These are phyloP conservation scores for Cephalotrichum gorgonifer DNA, from an alignment of 2,329 filamentous ascomycete genomes.

Conservation along the genomic window DNA sequence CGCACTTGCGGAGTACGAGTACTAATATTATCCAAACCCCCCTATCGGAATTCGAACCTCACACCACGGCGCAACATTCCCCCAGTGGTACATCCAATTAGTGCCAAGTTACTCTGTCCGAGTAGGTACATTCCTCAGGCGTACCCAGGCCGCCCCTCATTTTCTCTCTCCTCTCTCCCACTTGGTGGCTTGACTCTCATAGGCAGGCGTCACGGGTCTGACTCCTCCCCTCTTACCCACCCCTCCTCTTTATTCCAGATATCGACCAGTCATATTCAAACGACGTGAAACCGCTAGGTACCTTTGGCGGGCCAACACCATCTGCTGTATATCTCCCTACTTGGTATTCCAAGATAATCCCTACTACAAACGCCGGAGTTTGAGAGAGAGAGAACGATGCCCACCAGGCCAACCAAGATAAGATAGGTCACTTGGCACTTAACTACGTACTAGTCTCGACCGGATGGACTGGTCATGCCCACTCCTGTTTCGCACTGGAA, in stretches of 20 bases:
- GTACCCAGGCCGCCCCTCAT: no score
- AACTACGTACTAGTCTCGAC: no score
- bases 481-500: neutral
- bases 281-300: neutral
- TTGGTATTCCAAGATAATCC: no score
- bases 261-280: neutral
- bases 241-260: neutral
- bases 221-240: neutral
- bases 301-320: no score
- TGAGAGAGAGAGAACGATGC: neutral
- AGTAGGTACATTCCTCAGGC: no score
- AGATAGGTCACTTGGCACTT: neutral
- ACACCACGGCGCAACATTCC: neutral
- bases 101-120: neutral
- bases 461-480: neutral
- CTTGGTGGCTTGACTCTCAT: neutral
- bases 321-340: no score
- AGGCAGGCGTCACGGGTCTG: neutral
- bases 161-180: neutral
- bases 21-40: no score
- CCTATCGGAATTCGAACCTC: neutral
- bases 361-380: no score
- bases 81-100: neutral
- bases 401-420: no score
- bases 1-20: no score